Evolutionary conservation across 208 protist species (phyloP).

Genomic region (Spongospora subterranea): DNA sequence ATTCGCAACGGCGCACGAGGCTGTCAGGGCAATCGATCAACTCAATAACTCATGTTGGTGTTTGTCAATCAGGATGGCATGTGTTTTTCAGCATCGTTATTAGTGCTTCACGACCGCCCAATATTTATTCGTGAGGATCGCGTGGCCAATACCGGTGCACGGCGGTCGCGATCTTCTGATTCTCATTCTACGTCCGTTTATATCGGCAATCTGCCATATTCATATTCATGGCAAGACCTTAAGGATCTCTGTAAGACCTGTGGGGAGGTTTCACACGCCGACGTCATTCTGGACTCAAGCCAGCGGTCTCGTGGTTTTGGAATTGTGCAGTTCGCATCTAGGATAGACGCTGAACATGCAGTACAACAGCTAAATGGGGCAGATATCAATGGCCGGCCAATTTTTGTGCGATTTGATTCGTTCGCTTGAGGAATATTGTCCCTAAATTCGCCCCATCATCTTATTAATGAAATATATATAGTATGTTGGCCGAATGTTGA

Average conservation of each 20-base stretch:
- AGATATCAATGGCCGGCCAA: background rate
- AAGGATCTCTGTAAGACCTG: constrained; percentile 36
- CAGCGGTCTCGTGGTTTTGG: background rate
- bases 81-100: background rate
- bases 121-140: constrained; percentile 59
- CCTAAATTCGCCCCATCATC: too few relatives aligned
- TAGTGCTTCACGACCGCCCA: constrained; percentile 9
- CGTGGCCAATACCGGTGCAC: background rate
- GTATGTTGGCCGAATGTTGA: too few relatives aligned
- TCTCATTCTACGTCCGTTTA: background rate
- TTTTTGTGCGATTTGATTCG: background rate
- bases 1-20: background rate
- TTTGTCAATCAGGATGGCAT: background rate
- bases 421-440: too few relatives aligned
- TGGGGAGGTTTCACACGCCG: background rate
- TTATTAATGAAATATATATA: too few relatives aligned
- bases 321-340: background rate
- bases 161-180: background rate
- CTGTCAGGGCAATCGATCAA: constrained; percentile 42
- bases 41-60: background rate
- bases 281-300: background rate
- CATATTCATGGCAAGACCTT: constrained; percentile 31
- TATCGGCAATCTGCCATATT: constrained; percentile 53
- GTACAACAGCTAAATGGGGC: background rate
- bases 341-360: background rate